phyloP scores from a whole-genome alignment of 2,329 filamentous ascomycete genomes.

The Epichloe coenophiala region DNA sequence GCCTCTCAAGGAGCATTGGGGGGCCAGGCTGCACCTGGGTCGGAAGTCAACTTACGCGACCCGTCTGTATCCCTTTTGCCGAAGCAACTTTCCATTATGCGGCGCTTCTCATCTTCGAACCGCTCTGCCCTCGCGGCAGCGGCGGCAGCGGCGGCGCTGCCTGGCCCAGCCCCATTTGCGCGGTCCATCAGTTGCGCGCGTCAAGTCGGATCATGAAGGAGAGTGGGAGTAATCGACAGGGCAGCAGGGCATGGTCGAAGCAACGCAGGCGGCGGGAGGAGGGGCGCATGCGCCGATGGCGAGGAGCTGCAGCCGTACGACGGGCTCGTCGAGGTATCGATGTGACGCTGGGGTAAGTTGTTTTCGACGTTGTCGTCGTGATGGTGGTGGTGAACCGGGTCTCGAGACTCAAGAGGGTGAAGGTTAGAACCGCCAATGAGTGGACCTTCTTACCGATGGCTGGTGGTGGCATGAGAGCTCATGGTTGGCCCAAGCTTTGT shows the following conservation, averaged over 20 bases:
- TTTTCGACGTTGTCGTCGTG: not conserved
- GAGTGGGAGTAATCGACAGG: slow-evolving; percentile 1
- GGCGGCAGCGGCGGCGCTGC: slow-evolving; percentile 20
- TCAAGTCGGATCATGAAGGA: slow-evolving; percentile 9
- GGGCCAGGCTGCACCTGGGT: not conserved
- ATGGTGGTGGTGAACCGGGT: not conserved
- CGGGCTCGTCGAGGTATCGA: slow-evolving; percentile 20
- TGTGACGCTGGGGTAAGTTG: not conserved
- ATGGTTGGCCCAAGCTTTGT: slow-evolving; percentile 19
- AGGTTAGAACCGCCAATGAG: not conserved
- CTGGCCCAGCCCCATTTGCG: slow-evolving; percentile 23
- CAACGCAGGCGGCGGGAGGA: not conserved
- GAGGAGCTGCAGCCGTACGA: slow-evolving; percentile 7
- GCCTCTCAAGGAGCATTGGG: not conserved
- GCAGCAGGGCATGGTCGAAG: slow-evolving; percentile 6
- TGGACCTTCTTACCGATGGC: not conserved
- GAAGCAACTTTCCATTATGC: slow-evolving; percentile 93
- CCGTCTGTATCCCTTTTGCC: slow-evolving; percentile 80
- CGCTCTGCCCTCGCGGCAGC: slow-evolving; percentile 50
- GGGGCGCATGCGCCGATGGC: slow-evolving; percentile 3
- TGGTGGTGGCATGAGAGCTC: not conserved
- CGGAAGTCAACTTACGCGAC: slow-evolving; percentile 48
- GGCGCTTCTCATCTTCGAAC: slow-evolving; percentile 92
- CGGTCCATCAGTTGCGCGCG: slow-evolving; percentile 21
- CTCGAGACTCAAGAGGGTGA: not conserved